These are phyloP conservation scores for Naganishia antarctica DNA, from an alignment of 768 basidiomycete species.

Conservation along the genomic window DNA sequence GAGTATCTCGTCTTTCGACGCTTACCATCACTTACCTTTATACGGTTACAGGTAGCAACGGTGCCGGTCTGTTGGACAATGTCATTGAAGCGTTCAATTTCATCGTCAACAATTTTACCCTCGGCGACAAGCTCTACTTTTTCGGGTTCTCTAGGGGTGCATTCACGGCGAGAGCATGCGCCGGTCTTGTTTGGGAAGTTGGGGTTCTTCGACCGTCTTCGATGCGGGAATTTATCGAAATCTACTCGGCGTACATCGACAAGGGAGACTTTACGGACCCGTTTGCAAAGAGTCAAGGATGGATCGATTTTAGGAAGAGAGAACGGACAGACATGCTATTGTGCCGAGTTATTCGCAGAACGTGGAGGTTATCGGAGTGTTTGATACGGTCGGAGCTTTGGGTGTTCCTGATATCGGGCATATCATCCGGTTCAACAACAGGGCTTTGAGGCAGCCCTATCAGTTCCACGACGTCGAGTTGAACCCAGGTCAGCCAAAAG, in stretches of 20 bases:
- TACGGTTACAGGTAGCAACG: conserved; percentile 3
- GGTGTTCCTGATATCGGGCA: conserved; percentile 18
- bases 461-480: conserved; percentile 22
- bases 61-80: conserved; percentile 10
- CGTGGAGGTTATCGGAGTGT: conserved; percentile 19
- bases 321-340: not conserved
- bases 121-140: conserved; percentile 68
- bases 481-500: conserved; percentile 6
- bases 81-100: conserved; percentile 24
- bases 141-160: conserved; percentile 79
- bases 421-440: not conserved
- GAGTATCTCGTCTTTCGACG: not conserved
- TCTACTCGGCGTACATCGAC: conserved; percentile 8
- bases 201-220: conserved; percentile 19
- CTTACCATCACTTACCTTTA: too few species aligned
- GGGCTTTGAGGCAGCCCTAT: not conserved
- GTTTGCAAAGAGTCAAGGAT: conserved; percentile 9
- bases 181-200: conserved; percentile 65
- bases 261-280: not conserved
- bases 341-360: conserved; percentile 7
- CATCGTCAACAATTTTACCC: conserved; percentile 16
- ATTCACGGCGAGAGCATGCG: conserved; percentile 67
- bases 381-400: conserved; percentile 13
- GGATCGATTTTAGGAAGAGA: not conserved
- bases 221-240: not conserved